Percentiles rank a stretch among this genome's conserved stretches.
Conservation (phyloP, 306 rosid genomes). For the Begonia masoniana region DNA sequence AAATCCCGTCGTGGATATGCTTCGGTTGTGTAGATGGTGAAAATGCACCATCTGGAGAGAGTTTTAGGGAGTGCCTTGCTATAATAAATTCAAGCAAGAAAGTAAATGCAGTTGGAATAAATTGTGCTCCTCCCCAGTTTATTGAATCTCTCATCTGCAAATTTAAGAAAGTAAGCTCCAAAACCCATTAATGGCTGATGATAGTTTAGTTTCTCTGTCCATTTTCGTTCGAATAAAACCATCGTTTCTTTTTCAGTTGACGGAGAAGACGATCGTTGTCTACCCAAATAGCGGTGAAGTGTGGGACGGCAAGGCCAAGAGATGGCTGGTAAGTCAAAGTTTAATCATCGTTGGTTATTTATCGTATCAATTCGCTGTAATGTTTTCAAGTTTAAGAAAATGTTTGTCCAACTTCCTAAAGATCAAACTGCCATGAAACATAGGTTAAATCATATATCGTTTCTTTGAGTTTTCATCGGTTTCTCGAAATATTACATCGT, state of each 20-base stretch:
- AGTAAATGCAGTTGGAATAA: slow-evolving; percentile 74
- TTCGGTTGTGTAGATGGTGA: slow-evolving; percentile 77
- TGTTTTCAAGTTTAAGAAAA: not conserved
- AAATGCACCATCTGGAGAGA: slow-evolving; percentile 79
- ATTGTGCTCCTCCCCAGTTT: slow-evolving; percentile 85
- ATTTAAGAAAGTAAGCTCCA: slow-evolving; percentile 45
- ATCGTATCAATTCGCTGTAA: not conserved
- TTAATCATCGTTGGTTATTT: no score
- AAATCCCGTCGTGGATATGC: slow-evolving; percentile 82
- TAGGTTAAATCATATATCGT: no score
- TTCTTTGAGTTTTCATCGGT: no score
- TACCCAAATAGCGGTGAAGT: slow-evolving; percentile 85
- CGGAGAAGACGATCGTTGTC: slow-evolving; percentile 57
- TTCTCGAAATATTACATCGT: no score
- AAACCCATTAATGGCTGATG: not conserved
- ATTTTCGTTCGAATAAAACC: slow-evolving; percentile 2
- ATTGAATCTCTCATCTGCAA: slow-evolving; percentile 49
- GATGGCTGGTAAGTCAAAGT: slow-evolving; percentile 59
- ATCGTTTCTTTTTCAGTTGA: slow-evolving; percentile 35
- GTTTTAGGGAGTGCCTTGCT: slow-evolving; percentile 61
- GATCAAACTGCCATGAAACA: no score
- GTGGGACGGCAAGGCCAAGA: slow-evolving; percentile 82
- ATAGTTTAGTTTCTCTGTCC: not conserved
- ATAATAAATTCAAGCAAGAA: slow-evolving; percentile 37
- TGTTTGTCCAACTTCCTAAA: no score